These are phyloP conservation scores for Cardamine resedifolia DNA, from an alignment of 345 rosid species.

Conservation along the genomic window DNA sequence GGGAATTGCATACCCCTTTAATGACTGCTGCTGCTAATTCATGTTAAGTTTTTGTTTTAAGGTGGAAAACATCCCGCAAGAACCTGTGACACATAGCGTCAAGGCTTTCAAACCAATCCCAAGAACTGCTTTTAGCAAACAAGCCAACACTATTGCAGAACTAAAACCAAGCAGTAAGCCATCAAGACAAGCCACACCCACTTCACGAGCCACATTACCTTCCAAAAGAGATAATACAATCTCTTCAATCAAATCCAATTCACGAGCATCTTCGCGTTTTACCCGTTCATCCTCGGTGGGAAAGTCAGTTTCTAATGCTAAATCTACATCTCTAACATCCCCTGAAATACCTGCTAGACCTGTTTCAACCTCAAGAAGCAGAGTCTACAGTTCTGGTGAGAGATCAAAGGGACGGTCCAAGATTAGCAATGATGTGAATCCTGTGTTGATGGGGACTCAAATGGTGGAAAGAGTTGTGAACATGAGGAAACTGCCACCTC, in stretches of 20 bases:
- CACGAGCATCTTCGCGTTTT: conserved; percentile 38
- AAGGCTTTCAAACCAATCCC: conserved; percentile 43
- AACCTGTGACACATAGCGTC: conserved; percentile 43
- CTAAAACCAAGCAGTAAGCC: conserved; percentile 42
- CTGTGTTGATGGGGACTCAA: conserved; percentile 65
- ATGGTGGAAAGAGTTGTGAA: conserved; percentile 92
- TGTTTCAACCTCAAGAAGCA: conserved; percentile 54
- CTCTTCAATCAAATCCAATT: conserved; percentile 28
- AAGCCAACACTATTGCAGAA: conserved; percentile 28
- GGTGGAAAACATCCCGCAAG: conserved; percentile 59
- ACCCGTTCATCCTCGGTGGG: conserved; percentile 52
- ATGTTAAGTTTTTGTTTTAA: conserved; percentile 33
- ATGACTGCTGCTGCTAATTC: conserved; percentile 25
- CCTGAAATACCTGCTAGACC: conserved; percentile 52
- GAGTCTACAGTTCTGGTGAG: conserved; percentile 45
- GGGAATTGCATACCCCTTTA: background rate
- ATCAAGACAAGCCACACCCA: conserved; percentile 65
- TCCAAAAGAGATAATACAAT: conserved; percentile 28
- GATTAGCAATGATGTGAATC: conserved; percentile 62
- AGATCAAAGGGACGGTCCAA: conserved; percentile 50
- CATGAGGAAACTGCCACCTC: conserved; percentile 82
- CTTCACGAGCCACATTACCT: conserved; percentile 51
- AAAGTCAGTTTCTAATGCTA: conserved; percentile 45
- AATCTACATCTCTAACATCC: conserved; percentile 49
- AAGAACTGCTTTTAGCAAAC: conserved; percentile 41